Evolutionary conservation across 2,329 filamentous ascomycete species (phyloP).

Genomic region (Xylaria sp.): DNA sequence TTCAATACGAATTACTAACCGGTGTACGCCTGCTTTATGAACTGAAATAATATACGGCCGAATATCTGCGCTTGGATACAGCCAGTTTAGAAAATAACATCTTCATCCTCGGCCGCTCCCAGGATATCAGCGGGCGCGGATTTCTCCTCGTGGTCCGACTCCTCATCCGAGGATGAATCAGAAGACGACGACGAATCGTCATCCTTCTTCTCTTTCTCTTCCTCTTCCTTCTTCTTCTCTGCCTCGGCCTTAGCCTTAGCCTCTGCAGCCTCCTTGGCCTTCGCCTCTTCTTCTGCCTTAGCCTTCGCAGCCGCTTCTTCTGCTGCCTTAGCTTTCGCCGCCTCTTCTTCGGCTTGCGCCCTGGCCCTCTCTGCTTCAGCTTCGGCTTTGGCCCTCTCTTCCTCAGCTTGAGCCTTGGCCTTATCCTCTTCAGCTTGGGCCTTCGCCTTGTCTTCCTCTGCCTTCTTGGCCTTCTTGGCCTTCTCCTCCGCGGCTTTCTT

Average conservation of each 20-base stretch:
- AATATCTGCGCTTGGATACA: neutral
- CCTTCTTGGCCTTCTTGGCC: neutral
- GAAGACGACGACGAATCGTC: too few relatives aligned
- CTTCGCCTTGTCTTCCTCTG: neutral
- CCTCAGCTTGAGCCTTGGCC: neutral
- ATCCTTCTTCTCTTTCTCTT: neutral
- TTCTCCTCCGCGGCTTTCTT: neutral
- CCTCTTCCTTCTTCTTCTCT: neutral
- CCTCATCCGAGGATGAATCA: neutral
- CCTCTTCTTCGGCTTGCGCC: neutral
- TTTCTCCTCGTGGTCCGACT: constrained; percentile 31
- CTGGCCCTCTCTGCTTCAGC: neutral
- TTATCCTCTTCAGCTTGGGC: neutral
- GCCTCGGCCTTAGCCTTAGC: neutral
- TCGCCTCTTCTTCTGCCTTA: neutral
- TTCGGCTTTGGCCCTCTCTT: neutral
- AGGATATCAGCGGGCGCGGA: constrained; percentile 59
- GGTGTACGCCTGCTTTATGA: constrained; percentile 16
- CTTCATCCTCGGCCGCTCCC: constrained; percentile 70
- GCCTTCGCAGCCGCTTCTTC: neutral
- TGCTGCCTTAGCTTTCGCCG: neutral
- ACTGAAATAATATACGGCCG: constrained; percentile 15
- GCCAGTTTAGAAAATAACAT: constrained; percentile 69
- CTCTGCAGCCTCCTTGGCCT: neutral
- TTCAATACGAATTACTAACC: constrained; percentile 11